Percentiles rank a stretch among this genome's conserved stretches.
These are phyloP conservation scores for Metarhizium guizhouense DNA, from an alignment of 2,329 filamentous ascomycete genomes.

Conservation along the genomic window DNA sequence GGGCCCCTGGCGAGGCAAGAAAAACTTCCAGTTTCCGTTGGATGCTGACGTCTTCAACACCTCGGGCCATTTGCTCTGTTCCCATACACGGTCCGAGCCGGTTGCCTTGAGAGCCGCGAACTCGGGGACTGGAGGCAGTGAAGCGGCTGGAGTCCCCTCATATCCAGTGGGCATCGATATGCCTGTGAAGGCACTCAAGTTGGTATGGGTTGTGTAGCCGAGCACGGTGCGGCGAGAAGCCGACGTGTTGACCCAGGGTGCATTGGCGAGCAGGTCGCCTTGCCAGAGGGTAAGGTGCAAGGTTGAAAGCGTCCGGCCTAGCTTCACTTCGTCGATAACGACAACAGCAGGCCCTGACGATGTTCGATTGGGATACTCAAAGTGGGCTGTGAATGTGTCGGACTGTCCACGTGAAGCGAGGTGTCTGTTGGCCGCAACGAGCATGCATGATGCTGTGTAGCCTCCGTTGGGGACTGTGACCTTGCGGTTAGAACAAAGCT, in stretches of 20 bases:
- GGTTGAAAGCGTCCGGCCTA: conserved; percentile 2
- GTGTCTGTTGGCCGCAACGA: conserved; percentile 20
- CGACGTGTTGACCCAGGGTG: conserved; percentile 20
- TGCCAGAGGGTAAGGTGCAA: conserved; percentile 24
- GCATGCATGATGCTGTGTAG: conserved; percentile 27
- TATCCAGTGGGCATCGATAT: conserved; percentile 20
- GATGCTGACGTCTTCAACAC: conserved; percentile 18
- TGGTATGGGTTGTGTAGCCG: conserved; percentile 23
- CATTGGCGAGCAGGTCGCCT: conserved; percentile 13
- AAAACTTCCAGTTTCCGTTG: conserved; percentile 20
- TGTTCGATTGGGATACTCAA: conserved; percentile 26
- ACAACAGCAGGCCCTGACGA: conserved; percentile 22
- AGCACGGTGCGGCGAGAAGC: conserved; percentile 19
- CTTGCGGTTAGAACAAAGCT: background rate
- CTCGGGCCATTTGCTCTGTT: conserved; percentile 5
- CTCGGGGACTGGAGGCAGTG: conserved; percentile 10
- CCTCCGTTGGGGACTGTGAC: conserved; percentile 29
- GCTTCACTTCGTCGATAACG: conserved; percentile 8
- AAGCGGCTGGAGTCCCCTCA: conserved; percentile 9
- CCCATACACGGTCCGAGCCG: conserved; percentile 11
- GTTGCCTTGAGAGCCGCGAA: conserved; percentile 7
- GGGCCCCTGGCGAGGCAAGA: conserved; percentile 13
- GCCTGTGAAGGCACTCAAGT: conserved; percentile 18
- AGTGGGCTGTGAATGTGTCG: conserved; percentile 24
- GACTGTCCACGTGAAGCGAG: conserved; percentile 19